These are phyloP conservation scores for Dipsacomyces acuminosporus DNA, from an alignment of 371 early-diverging fungal genomes.

Conservation along the genomic window DNA sequence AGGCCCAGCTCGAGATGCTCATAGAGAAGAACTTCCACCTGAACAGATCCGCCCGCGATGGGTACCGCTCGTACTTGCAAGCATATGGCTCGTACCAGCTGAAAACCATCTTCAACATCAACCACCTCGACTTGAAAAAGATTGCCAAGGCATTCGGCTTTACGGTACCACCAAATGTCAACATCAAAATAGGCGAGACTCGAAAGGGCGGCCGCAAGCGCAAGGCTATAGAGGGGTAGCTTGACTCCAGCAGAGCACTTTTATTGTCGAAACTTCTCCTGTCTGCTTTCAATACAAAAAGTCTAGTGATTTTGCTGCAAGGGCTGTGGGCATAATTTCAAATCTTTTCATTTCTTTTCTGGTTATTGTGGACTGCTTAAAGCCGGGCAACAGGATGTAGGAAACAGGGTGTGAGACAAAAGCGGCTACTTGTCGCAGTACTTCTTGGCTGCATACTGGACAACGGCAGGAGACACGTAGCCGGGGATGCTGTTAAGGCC, in stretches of 20 bases:
- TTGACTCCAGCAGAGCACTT: too few species aligned
- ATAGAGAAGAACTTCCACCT: constrained; percentile 98
- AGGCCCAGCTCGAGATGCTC: constrained; percentile 90
- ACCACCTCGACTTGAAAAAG: constrained; percentile 84
- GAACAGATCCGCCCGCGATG: constrained; percentile 97
- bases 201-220: constrained; percentile 45
- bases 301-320: too few species aligned
- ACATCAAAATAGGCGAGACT: constrained; percentile 65
- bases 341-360: not conserved
- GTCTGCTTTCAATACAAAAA: too few species aligned
- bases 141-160: constrained; percentile 96
- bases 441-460: constrained; percentile 39
- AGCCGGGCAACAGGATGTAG: not conserved
- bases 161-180: constrained; percentile 91
- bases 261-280: too few species aligned
- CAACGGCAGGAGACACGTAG: constrained; percentile 37
- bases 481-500: constrained; percentile 40
- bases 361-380: not conserved
- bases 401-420: not conserved
- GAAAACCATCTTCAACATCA: constrained; percentile 94
- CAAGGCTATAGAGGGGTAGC: too few species aligned
- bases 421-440: constrained; percentile 12
- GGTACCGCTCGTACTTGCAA: constrained; percentile 93
- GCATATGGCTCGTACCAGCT: constrained; percentile 96
- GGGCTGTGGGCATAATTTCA: too few species aligned